These are phyloP conservation scores for Heritiera fomes DNA, from an alignment of 345 rosid species.

Conservation along the genomic window DNA sequence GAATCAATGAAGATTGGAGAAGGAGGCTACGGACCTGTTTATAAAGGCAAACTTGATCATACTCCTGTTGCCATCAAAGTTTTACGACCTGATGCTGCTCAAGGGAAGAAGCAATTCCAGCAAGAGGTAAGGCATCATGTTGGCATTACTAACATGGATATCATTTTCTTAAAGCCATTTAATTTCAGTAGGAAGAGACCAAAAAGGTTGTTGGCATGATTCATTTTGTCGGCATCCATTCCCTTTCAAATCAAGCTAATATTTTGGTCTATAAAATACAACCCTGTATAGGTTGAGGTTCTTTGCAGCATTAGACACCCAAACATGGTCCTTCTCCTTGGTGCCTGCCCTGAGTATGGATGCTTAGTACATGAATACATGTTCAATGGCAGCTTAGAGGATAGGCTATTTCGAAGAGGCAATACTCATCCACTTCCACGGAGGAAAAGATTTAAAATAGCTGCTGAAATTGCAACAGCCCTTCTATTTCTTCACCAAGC, in stretches of 20 bases:
- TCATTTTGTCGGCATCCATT: not conserved
- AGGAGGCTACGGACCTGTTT: constrained; percentile 97
- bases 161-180: constrained; percentile 8
- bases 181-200: not conserved
- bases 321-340: constrained; percentile 87
- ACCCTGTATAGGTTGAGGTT: constrained; percentile 62
- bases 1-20: constrained; percentile 65
- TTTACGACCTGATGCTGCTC: constrained; percentile 82
- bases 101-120: constrained; percentile 83
- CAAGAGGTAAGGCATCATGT: constrained; percentile 59
- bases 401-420: constrained; percentile 65
- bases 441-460: constrained; percentile 66
- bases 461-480: constrained; percentile 80
- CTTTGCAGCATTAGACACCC: constrained; percentile 85
- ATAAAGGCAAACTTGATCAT: constrained; percentile 77
- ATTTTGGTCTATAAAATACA: not conserved
- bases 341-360: constrained; percentile 91
- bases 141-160: not conserved
- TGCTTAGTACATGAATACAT: constrained; percentile 82
- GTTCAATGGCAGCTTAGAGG: constrained; percentile 85
- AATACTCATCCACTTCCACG: constrained; percentile 69
- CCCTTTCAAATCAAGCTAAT: constrained; percentile 2
- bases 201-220: not conserved
- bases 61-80: constrained; percentile 88
- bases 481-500: constrained; percentile 91